Evolutionary conservation across 2,329 filamentous ascomycete genomes (phyloP), one percentile per base, ranked within the genome.

Genomic region (Chalara sp.): DNA sequence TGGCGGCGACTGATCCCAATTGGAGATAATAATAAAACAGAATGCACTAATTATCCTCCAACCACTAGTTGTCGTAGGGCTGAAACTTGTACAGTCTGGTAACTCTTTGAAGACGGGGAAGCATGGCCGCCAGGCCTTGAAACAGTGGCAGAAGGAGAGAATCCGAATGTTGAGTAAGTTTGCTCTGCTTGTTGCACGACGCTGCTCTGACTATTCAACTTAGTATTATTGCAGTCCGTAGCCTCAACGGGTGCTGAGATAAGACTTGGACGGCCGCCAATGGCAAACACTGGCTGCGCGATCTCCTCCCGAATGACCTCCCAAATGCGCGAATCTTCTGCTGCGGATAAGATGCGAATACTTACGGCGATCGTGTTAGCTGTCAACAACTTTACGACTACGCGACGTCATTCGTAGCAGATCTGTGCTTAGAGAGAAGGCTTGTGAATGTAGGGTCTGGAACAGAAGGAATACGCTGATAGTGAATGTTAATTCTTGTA

Each of bases 311-410:
- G 3, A 40, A 33, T 1, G 56, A 63, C 33, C 54, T 70, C 13
- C 62, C 63, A 11, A 65, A 66, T 53, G 64, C 65, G 47, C 59
- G 69, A 42, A 64, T 71, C 43, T 53, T 69, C 28, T 61, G 51
- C 46, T 71, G 60, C 51, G 68, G 69, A 32, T 71, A 71, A 57
- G 61, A 70, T 53, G 54, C 56, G 12, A 55, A 56, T 29, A 56
- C 55, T 49, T 52, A 60, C 41, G 57, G 57, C 45, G 52, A 49
- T 59, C 57, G 42, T 63, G 54, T 55, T 63, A 50, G 51, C 55
- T 48, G 41, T 45, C 54, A 59, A 54, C 65, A 63, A 54, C 58
- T 71, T 7, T 64, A 68, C 52, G 60, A 68, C 49, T 64, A 69
- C 59, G 66, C 62, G 33, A 48, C 43, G 47, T 56, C 49, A n/a